phyloP scores from a whole-genome alignment of 2,329 filamentous ascomycete genomes.

The Alternaria burnsii region DNA sequence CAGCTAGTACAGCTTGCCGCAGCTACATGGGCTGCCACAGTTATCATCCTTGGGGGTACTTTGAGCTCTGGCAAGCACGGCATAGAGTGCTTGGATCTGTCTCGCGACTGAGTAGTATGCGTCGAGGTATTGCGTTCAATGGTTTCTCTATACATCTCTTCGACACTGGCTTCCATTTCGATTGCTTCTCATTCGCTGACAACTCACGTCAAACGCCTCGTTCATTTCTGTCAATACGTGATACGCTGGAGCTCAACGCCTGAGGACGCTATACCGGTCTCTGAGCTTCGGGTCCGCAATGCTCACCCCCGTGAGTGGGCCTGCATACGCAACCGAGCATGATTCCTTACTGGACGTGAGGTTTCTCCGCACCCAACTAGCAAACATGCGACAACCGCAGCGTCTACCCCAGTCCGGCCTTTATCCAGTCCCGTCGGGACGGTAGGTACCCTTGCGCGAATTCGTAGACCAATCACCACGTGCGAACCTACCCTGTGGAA shows the following conservation, averaged over 20 bases:
- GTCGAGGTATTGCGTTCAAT: not conserved
- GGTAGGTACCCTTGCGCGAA: constrained; percentile 28
- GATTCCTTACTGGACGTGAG: constrained; percentile 20
- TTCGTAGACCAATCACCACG: constrained; percentile 33
- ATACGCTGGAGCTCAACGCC: constrained; percentile 18
- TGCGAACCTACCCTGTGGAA: constrained; percentile 17
- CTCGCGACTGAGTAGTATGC: not conserved
- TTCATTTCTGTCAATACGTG: constrained; percentile 2
- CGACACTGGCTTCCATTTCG: not conserved
- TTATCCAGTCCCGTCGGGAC: constrained; percentile 28
- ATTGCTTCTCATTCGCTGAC: constrained; percentile 1
- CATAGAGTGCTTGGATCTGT: constrained; percentile 14
- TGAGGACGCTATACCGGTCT: constrained; percentile 3
- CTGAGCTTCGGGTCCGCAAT: constrained; percentile 38
- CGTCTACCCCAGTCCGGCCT: constrained; percentile 31
- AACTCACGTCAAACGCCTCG: not conserved
- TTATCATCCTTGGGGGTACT: constrained; percentile 15
- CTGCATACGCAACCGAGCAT: constrained; percentile 23
- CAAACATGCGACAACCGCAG: constrained; percentile 25
- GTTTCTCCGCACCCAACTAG: constrained; percentile 38
- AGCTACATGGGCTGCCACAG: constrained; percentile 11
- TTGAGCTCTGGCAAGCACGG: constrained; percentile 19
- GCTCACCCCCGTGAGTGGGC: constrained; percentile 26
- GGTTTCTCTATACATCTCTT: not conserved
- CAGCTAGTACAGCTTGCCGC: constrained; percentile 22